Conservation (phyloP, 176 grass and related monocot genomes). For the Dendrocalamus sinicus region DNA sequence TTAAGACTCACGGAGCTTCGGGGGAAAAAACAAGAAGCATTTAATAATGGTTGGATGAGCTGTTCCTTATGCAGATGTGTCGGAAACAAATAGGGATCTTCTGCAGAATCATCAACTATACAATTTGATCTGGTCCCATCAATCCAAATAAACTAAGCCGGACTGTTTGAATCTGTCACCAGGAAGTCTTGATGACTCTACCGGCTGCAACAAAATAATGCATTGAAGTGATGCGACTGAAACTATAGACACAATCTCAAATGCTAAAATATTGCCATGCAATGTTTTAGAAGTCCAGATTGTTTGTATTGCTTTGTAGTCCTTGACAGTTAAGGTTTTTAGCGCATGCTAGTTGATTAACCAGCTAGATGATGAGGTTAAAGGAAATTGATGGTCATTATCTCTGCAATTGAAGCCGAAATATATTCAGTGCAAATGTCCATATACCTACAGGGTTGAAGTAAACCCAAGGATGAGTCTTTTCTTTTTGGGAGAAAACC, state of each 20-base stretch:
- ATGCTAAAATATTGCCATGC: constrained; percentile 38
- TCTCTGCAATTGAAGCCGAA: not conserved
- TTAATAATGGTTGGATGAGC: constrained; percentile 6
- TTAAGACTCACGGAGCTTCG: not conserved
- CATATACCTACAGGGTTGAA: not conserved
- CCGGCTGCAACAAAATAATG: constrained; percentile 25
- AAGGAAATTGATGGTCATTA: constrained; percentile 2
- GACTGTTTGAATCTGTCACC: constrained; percentile 19
- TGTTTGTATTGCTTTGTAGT: not conserved
- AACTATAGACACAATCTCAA: constrained; percentile 42
- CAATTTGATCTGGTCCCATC: constrained; percentile 23
- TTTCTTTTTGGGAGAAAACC: not conserved
- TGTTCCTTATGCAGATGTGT: constrained; percentile 18
- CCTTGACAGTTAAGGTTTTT: not conserved
- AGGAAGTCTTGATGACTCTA: constrained; percentile 39
- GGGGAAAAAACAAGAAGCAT: not conserved
- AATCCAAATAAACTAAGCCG: constrained; percentile 37
- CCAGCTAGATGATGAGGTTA: not conserved
- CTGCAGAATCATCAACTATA: not conserved
- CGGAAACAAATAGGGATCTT: not conserved
- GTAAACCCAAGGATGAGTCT: not conserved
- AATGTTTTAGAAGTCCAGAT: constrained; percentile 16
- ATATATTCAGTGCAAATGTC: not conserved
- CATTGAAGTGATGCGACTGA: constrained; percentile 32
- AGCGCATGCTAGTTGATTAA: not conserved